phyloP scores from a whole-genome alignment of 1,284 basidiomycete species.

The Melampsora larici-populina region DNA sequence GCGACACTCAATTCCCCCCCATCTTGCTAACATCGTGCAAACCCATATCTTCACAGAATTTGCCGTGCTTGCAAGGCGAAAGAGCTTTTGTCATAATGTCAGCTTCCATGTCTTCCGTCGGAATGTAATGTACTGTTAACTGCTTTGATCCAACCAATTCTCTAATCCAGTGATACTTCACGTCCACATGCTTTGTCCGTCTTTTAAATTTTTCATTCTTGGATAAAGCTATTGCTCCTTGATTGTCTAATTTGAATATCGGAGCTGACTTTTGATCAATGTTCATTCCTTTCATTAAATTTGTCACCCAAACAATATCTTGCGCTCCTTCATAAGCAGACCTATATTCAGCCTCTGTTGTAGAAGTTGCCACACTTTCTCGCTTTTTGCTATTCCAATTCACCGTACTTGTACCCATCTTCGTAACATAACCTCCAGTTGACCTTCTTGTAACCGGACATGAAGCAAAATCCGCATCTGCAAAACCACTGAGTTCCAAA shows the following conservation, averaged over 20 bases:
- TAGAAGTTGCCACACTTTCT: too few relatives aligned
- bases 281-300: too few relatives aligned
- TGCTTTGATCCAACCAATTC: background rate
- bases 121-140: conserved; percentile 1
- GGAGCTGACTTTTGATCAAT: background rate
- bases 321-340: background rate
- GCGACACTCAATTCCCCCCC: too few relatives aligned
- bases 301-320: background rate
- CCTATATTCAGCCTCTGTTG: too few relatives aligned
- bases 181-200: too few relatives aligned
- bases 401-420: background rate
- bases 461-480: background rate
- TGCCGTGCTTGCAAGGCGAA: background rate
- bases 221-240: conserved; percentile 4
- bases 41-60: too few relatives aligned
- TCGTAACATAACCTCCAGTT: too few relatives aligned
- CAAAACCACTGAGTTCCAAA: background rate
- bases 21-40: too few relatives aligned
- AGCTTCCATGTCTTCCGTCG: conserved; percentile 3
- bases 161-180: conserved; percentile 1
- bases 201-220: background rate
- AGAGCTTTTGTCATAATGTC: background rate
- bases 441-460: conserved; percentile 1
- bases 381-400: too few relatives aligned
- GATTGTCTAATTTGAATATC: too few relatives aligned